Conservation (phyloP, 75 land plant genomes). For the Adiantum capillusveneris region DNA sequence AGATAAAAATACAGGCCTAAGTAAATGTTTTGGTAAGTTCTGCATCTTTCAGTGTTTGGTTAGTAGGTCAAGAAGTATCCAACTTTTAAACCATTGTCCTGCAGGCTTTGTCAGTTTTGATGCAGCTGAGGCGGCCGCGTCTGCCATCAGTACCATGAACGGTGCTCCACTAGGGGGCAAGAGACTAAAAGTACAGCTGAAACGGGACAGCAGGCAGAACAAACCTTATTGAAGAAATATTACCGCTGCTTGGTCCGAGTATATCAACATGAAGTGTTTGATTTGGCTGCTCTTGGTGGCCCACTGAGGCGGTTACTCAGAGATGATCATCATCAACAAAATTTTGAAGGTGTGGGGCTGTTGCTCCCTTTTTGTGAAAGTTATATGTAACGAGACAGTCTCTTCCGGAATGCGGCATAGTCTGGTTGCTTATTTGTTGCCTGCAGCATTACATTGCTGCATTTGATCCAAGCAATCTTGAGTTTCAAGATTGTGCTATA, state of each 20-base stretch:
- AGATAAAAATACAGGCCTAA: slow-evolving; percentile 86
- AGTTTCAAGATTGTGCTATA: not conserved
- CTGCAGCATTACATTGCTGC: slow-evolving; percentile 1
- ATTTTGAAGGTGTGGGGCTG: slow-evolving; percentile 6
- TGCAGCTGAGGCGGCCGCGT: slow-evolving; percentile 70
- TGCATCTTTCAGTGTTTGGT: not conserved
- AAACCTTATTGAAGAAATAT: slow-evolving; percentile 46
- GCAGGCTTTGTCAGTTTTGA: slow-evolving; percentile 97
- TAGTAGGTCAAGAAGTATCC: not conserved
- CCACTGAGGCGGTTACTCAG: not conserved
- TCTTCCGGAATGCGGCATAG: not conserved
- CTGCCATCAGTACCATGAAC: slow-evolving; percentile 81
- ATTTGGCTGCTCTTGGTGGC: not conserved
- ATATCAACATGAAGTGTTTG: not conserved
- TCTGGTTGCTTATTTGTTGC: not conserved
- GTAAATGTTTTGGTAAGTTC: slow-evolving; percentile 91
- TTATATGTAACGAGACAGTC: not conserved
- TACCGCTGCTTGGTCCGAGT: not conserved
- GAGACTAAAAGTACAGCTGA: slow-evolving; percentile 90
- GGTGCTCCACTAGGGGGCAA: slow-evolving; percentile 83
- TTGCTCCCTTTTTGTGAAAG: slow-evolving; percentile 1
- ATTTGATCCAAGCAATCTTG: not conserved
- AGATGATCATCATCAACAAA: not conserved
- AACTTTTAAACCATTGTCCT: no score
- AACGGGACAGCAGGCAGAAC: slow-evolving; percentile 81